phyloP scores from a whole-genome alignment of 495 filamentous ascomycete genomes.

The Penicillium argentinense region DNA sequence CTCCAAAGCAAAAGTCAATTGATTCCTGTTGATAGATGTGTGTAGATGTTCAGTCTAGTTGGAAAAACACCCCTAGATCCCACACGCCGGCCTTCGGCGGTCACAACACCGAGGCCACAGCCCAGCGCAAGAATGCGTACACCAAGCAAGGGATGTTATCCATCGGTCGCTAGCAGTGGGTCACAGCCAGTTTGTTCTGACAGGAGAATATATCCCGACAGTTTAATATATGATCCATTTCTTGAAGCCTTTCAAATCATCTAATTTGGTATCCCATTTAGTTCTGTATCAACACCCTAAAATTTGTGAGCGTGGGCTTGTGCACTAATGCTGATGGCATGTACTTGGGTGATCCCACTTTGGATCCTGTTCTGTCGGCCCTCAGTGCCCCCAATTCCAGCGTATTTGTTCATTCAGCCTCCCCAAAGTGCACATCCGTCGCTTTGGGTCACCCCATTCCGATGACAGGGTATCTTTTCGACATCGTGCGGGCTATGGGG shows the following conservation, averaged over 20 bases:
- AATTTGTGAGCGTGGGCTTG: conserved; percentile 47
- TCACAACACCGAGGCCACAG: too few species aligned
- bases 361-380: conserved; percentile 42
- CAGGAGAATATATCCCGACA: too few species aligned
- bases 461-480: conserved; percentile 58
- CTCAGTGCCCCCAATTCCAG: conserved; percentile 32
- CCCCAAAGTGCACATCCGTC: conserved; percentile 27
- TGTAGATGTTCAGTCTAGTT: too few species aligned
- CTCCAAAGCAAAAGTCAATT: conserved; percentile 3
- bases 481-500: conserved; percentile 47
- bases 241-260: neutral
- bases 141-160: too few species aligned
- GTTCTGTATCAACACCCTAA: conserved; percentile 25
- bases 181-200: too few species aligned
- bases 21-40: too few species aligned
- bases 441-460: conserved; percentile 41
- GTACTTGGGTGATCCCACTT: conserved; percentile 46
- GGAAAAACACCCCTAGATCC: too few species aligned
- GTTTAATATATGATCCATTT: too few species aligned
- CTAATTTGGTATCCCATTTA: neutral
- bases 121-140: too few species aligned
- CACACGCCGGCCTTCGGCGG: too few species aligned
- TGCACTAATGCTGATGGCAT: conserved; percentile 46
- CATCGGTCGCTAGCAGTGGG: too few species aligned
- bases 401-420: conserved; percentile 56